Evolutionary conservation across 2,329 filamentous ascomycete species (phyloP).

Genomic region (Fusarium praegraminearum): DNA sequence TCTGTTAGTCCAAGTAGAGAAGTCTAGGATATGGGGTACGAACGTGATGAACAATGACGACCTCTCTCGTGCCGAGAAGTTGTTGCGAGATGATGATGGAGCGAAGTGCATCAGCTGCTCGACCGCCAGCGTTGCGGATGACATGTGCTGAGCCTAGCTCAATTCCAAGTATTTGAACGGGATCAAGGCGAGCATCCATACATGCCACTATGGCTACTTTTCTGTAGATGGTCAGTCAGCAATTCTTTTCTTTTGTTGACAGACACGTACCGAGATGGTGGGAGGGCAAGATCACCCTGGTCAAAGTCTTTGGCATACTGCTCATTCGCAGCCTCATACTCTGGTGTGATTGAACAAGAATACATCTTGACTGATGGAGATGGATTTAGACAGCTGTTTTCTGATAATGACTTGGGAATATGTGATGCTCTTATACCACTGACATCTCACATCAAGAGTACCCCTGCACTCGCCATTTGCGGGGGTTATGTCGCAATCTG

Average conservation of each 20-base stretch:
- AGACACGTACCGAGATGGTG: constrained; percentile 38
- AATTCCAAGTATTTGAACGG: constrained; percentile 50
- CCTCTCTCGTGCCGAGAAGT: constrained; percentile 79
- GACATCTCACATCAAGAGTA: neutral
- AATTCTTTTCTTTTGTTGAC: fast-evolving
- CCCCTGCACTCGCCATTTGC: constrained; percentile 25
- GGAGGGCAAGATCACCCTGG: constrained; percentile 42
- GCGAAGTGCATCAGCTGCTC: constrained; percentile 75
- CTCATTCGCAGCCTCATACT: constrained; percentile 43
- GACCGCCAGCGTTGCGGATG: constrained; percentile 80
- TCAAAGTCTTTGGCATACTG: constrained; percentile 40
- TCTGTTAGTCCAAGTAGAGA: neutral
- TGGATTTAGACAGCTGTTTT: neutral
- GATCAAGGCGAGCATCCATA: constrained; percentile 82
- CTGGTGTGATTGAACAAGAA: constrained; percentile 32
- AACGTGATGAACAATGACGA: constrained; percentile 77
- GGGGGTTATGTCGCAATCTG: constrained; percentile 40
- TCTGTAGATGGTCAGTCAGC: constrained; percentile 24
- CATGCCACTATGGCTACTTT: constrained; percentile 71
- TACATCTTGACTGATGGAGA: constrained; percentile 11
- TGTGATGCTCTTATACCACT: neutral
- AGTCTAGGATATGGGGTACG: constrained; percentile 2
- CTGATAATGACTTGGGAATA: neutral
- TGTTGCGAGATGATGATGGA: constrained; percentile 84
- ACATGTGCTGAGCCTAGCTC: constrained; percentile 77